phyloP scores from a whole-genome alignment of 768 basidiomycete genomes.

The Mycena floridula region DNA sequence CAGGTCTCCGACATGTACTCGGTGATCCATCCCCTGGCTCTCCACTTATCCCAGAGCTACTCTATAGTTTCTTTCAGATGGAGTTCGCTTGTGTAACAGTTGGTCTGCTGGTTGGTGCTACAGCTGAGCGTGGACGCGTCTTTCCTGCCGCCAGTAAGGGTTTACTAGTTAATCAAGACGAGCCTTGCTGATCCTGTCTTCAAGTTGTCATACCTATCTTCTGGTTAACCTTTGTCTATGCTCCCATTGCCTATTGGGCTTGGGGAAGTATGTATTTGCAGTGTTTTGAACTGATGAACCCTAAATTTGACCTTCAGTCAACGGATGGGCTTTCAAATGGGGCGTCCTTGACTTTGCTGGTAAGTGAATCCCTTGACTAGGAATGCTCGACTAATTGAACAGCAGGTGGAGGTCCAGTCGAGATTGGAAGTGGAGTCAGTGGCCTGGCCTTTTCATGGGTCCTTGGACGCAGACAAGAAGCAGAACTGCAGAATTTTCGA shows the following conservation, averaged over 20 bases:
- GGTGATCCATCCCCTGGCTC: slow-evolving; percentile 72
- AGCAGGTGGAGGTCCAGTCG: slow-evolving; percentile 79
- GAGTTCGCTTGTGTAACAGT: slow-evolving; percentile 82
- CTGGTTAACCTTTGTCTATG: no score
- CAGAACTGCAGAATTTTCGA: slow-evolving; percentile 71
- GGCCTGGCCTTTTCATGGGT: slow-evolving; percentile 86
- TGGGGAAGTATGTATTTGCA: no score
- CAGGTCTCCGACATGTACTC: slow-evolving; percentile 70
- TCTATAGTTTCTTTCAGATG: slow-evolving; percentile 87
- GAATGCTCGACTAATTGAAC: no score
- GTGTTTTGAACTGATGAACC: no score
- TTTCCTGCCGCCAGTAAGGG: slow-evolving; percentile 74
- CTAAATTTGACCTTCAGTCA: no score
- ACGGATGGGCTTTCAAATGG: slow-evolving; percentile 43
- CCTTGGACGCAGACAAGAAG: slow-evolving; percentile 73
- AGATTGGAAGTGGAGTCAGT: slow-evolving; percentile 80
- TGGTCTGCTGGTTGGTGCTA: slow-evolving; percentile 68
- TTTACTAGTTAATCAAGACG: no score
- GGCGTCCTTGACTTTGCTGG: slow-evolving; percentile 89
- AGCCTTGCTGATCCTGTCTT: no score
- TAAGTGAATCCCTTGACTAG: slow-evolving; percentile 21
- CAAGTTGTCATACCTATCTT: no score
- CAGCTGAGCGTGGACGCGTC: slow-evolving; percentile 83
- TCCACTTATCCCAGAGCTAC: slow-evolving; percentile 71
- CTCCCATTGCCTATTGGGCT: slow-evolving; percentile 86